Base-by-base conservation (phyloP, 225 moss, liverwort and hornwort species). In the Bryoerythrophyllum caledonicum region DNA sequence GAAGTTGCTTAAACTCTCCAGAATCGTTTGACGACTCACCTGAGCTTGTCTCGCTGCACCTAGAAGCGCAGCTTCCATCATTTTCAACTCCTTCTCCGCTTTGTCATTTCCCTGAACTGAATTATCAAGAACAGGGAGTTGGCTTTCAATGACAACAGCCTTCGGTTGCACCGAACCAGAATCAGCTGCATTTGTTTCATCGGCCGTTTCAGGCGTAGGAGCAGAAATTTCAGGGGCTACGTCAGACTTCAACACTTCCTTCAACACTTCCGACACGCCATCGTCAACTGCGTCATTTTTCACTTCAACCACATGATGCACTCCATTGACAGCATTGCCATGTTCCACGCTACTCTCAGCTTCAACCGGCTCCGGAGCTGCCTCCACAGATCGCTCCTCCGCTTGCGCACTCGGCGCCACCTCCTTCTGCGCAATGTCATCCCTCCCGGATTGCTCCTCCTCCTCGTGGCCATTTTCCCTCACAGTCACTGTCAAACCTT, bases 1-100 rank as follows among this genome's bases (percentile, higher is more conserved):
- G 34, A 41, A 70, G 28, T 7, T 17, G 32, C 24, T 67, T 13
- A 12, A 58, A 43, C 30, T 48, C 24, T 70, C 66, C 64, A 76
- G 35, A 44, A 59, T 14, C 17, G 27, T 23, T 54, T 16, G 34
- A 71, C 10, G 65, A 32, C 67, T 58, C 55, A 99, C 97, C 95
- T 95, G 99, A 57, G 99, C 82, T 74, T 99, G 99, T 80, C 82
- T 95, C 46, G 95, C 99, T 46, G 99, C 99, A 77, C 99, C 99
- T 80, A 86, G 83, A 65, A 99, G 83, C 40, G 99, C 93, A 74
- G 95, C 89, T 83, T 99, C 95, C 99, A 99, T 93, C 99, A 92
- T 89, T 85, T 82, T 92, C 82, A 91, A 10, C 61, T 96, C 94
- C 25, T 75, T 82, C 72, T 84, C 82, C 60, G 82, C 51, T 74